Conservation (phyloP, 2,329 filamentous ascomycete genomes). For the Phyllosticta citribraziliensis region DNA sequence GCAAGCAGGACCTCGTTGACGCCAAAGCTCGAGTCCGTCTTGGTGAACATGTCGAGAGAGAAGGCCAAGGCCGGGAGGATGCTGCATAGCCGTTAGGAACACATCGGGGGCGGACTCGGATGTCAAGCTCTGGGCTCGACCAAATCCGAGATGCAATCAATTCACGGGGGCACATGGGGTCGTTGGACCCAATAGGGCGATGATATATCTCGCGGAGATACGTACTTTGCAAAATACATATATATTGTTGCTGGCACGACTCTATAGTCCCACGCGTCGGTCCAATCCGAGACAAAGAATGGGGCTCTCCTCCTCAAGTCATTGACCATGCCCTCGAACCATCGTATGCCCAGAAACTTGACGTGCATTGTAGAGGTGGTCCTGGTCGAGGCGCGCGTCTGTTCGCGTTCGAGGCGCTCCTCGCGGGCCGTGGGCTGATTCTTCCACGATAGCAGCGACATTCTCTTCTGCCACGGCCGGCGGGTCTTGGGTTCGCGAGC, state of each 20-base stretch:
- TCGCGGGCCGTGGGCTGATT: conserved; percentile 7
- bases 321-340: conserved; percentile 71
- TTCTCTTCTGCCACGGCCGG: conserved; percentile 16
- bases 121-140: background rate
- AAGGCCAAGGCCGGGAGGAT: conserved; percentile 82
- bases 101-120: background rate
- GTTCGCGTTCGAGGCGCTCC: conserved; percentile 13
- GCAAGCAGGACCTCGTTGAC: conserved; percentile 87
- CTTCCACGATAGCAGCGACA: conserved; percentile 14
- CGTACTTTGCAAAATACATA: conserved; percentile 92
- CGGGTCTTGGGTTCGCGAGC: conserved; percentile 1
- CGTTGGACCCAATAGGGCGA: background rate
- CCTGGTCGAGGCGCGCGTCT: conserved; percentile 14
- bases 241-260: conserved; percentile 79
- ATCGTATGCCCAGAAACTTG: conserved; percentile 62
- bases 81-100: conserved; percentile 36
- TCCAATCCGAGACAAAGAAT: conserved; percentile 75
- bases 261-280: conserved; percentile 81
- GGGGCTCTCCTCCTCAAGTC: conserved; percentile 66
- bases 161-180: background rate
- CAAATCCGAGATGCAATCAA: background rate
- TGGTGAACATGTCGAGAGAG: conserved; percentile 86
- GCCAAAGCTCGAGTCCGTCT: conserved; percentile 73
- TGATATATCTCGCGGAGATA: conserved; percentile 6
- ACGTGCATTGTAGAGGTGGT: conserved; percentile 14